Base-by-base conservation (phyloP, 2,329 filamentous ascomycete species). In the Apiospora rasikravindrae region DNA sequence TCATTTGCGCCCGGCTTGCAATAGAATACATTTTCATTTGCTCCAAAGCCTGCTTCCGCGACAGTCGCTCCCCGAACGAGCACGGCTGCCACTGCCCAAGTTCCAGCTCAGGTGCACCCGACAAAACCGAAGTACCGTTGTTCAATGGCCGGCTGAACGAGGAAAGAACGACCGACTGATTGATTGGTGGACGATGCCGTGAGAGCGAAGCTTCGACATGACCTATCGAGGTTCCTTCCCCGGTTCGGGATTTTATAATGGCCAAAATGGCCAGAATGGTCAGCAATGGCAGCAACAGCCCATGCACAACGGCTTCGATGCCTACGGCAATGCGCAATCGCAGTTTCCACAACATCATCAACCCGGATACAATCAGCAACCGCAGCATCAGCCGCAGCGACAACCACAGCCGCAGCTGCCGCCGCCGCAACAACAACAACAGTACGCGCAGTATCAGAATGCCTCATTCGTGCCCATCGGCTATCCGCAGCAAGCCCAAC, bases 161-260 rank as follows among this genome's bases (percentile, higher is more conserved):
- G 47, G 53, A 57, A 37, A 49, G 49, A 70, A 44, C 69, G 45
- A 70, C 19, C 33, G 33, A 64, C 33, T 40, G 57, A 64, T 64
- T 64, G 57, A 64, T 64, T 64, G 57, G 57, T 67, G 75, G 73
- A 75, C 73, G 71, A 78, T 77, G 77, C 77, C 78, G 79, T 78
- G 77, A 64, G 77, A 64, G 57, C 57, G 57, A 64, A 64, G 57
- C 57, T 33, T 64, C 57, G 57, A 40, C 57, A 81, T 81, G 80
- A 81, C 78, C 75, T 81, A 80, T 77, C 78, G 78, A 70, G 79
- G 78, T 74, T 77, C 77, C 53, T 71, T 77, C 61, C 80, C 80
- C 75, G 78, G 78, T 76, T 77, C 77, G 74, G 78, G 75, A 73
- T 78, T 77, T 71, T 69, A 70, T 47, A 61, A 71, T 69, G 69